phyloP scores from a whole-genome alignment of 1,139 yeast genomes.

The Saccharomyces uvarum region DNA sequence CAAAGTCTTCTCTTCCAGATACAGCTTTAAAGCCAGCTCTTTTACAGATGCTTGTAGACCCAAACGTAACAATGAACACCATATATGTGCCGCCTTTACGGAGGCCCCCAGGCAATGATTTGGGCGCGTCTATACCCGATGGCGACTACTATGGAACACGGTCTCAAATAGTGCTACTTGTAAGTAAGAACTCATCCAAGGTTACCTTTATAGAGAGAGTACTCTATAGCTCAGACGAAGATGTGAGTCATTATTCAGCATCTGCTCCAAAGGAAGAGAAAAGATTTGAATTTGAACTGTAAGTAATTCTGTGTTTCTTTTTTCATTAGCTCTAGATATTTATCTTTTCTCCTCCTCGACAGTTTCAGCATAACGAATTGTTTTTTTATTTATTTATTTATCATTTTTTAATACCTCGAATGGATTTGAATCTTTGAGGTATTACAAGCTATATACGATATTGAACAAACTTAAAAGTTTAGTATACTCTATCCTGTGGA shows the following conservation, averaged over 20 bases:
- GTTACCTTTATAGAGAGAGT: slow-evolving; percentile 41
- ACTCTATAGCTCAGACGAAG: slow-evolving; percentile 34
- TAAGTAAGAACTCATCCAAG: slow-evolving; percentile 41
- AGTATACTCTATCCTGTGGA: not conserved
- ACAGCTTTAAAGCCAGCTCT: not conserved
- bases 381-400: not conserved
- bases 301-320: not conserved
- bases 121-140: slow-evolving; percentile 30
- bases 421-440: not conserved
- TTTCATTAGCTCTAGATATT: not conserved
- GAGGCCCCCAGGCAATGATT: slow-evolving; percentile 30
- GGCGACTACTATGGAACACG: slow-evolving; percentile 78
- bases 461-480: not conserved
- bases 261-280: slow-evolving; percentile 16
- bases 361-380: not conserved
- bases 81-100: slow-evolving; percentile 63
- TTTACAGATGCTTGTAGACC: slow-evolving; percentile 18
- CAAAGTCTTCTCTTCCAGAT: slow-evolving; percentile 33
- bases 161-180: slow-evolving; percentile 72
- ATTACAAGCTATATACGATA: not conserved
- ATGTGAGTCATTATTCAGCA: slow-evolving; percentile 14
- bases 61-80: slow-evolving; percentile 46
- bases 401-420: not conserved
- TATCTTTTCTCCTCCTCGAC: not conserved
- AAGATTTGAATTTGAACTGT: slow-evolving; percentile 16